phyloP scores from a whole-genome alignment of 2,329 filamentous ascomycete species.

The Pseudopithomyces maydicus region DNA sequence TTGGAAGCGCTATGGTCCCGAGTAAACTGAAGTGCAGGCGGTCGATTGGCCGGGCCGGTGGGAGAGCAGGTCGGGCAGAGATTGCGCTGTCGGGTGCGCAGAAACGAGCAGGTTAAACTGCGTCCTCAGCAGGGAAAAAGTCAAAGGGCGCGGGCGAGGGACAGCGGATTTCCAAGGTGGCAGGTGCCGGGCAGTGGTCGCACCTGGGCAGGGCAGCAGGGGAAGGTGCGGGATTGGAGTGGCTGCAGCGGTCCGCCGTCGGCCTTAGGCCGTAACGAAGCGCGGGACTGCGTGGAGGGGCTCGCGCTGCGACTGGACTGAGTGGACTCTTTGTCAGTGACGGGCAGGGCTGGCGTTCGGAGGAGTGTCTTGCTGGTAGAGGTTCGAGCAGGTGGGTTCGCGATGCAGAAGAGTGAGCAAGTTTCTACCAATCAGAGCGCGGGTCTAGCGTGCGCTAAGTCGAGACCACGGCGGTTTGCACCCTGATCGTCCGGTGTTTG shows the following conservation, averaged over 20 bases:
- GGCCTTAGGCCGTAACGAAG: not conserved
- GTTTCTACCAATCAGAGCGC: slow-evolving; percentile 17
- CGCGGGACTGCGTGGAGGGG: not conserved
- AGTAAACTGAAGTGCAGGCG: too few relatives aligned
- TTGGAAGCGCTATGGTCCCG: too few relatives aligned
- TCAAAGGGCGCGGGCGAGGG: slow-evolving; percentile 10
- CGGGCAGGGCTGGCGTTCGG: not conserved
- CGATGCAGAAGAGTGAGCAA: slow-evolving; percentile 22
- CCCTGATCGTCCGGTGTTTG: slow-evolving; percentile 3
- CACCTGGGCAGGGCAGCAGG: not conserved
- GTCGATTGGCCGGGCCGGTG: slow-evolving; percentile 11
- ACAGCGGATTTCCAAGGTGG: slow-evolving; percentile 4
- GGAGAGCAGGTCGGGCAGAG: not conserved
- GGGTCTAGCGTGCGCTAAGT: slow-evolving; percentile 9
- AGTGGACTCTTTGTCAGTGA: not conserved
- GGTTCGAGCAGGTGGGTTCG: slow-evolving; percentile 8
- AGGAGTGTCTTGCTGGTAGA: slow-evolving; percentile 4
- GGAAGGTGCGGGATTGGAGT: slow-evolving; percentile 1
- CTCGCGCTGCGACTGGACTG: not conserved
- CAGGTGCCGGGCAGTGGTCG: not conserved
- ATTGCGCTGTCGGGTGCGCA: slow-evolving; percentile 13
- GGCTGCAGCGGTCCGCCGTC: not conserved
- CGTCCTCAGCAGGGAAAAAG: slow-evolving; percentile 1
- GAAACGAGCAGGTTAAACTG: slow-evolving; percentile 30
- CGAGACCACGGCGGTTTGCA: slow-evolving; percentile 14